Evolutionary conservation across 139 green algal species (phyloP).

Genomic region (Coccomyxa sp.): DNA sequence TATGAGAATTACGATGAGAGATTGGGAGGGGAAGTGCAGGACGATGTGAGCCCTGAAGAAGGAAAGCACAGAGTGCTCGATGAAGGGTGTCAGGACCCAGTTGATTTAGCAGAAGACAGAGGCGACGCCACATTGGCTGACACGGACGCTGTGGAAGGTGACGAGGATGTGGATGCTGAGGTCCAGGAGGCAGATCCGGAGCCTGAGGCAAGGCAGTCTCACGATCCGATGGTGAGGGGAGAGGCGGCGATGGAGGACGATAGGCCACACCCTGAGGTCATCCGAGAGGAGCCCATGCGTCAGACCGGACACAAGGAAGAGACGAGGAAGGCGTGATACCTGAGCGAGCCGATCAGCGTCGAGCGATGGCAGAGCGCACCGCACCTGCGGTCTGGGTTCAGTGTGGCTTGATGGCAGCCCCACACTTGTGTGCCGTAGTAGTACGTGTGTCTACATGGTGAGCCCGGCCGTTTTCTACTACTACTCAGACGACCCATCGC

Average conservation of each 20-base stretch:
- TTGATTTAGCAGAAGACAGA: not conserved
- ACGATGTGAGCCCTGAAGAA: not conserved
- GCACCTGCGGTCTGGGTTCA: not conserved
- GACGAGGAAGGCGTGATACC: not conserved
- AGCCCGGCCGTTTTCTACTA: not conserved
- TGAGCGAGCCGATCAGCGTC: not conserved
- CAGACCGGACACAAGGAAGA: not conserved
- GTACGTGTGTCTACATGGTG: not conserved
- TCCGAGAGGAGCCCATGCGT: not conserved
- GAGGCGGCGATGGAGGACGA: not conserved
- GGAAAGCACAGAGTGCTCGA: not conserved
- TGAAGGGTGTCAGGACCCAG: not conserved
- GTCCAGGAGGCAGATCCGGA: not conserved
- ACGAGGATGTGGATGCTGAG: not conserved
- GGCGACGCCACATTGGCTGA: not conserved
- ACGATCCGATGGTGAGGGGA: not conserved
- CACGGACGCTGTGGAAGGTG: not conserved
- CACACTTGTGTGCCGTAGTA: not conserved
- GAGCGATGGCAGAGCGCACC: not conserved
- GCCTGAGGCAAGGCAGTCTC: not conserved
- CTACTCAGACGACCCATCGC: not conserved
- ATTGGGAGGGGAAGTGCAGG: not conserved
- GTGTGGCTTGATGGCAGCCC: not conserved
- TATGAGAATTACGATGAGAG: not conserved
- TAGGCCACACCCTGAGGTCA: not conserved